phyloP scores from a whole-genome alignment of 2,329 filamentous ascomycete species.

The Sarocladium strictum region DNA sequence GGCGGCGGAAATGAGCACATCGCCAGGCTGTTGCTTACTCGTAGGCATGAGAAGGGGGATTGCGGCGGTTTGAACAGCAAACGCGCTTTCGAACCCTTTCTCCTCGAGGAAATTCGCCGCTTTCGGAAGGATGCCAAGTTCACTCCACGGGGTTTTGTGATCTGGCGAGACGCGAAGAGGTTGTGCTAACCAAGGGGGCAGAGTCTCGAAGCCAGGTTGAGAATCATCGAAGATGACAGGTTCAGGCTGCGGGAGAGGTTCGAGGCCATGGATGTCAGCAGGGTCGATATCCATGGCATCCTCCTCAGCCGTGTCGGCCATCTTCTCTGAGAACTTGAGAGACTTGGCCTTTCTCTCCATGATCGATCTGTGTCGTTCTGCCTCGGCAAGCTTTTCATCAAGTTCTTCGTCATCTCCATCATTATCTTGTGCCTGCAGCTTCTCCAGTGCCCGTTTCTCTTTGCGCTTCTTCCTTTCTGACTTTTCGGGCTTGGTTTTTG shows the following conservation, averaged over 20 bases:
- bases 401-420: slow-evolving; percentile 22
- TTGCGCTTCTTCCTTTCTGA: slow-evolving; percentile 23
- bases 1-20: slow-evolving; percentile 84
- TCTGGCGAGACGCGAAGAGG: slow-evolving; percentile 64
- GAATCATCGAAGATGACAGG: slow-evolving; percentile 50
- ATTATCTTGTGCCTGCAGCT: slow-evolving; percentile 17
- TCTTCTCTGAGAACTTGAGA: slow-evolving; percentile 35
- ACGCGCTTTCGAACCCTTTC: slow-evolving; percentile 42
- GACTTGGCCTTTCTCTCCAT: slow-evolving; percentile 52
- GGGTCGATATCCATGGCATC: slow-evolving; percentile 26
- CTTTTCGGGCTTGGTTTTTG: slow-evolving; percentile 13
- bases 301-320: slow-evolving; percentile 17
- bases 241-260: slow-evolving; percentile 75
- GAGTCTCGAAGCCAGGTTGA: slow-evolving; percentile 65
- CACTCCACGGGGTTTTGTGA: slow-evolving; percentile 53
- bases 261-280: slow-evolving; percentile 60
- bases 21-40: slow-evolving; percentile 57
- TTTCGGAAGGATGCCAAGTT: slow-evolving; percentile 56
- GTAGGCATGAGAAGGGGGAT: slow-evolving; percentile 73
- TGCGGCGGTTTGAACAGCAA: slow-evolving; percentile 43
- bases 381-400: slow-evolving; percentile 21
- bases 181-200: slow-evolving; percentile 74
- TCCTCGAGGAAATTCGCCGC: slow-evolving; percentile 56
- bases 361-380: slow-evolving; percentile 41
- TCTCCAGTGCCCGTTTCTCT: slow-evolving; percentile 21